Percentiles rank a stretch among this genome's conserved stretches.
phyloP scores from a whole-genome alignment of 2,329 filamentous ascomycete genomes.

The Stagonosporopsis rhizophila region DNA sequence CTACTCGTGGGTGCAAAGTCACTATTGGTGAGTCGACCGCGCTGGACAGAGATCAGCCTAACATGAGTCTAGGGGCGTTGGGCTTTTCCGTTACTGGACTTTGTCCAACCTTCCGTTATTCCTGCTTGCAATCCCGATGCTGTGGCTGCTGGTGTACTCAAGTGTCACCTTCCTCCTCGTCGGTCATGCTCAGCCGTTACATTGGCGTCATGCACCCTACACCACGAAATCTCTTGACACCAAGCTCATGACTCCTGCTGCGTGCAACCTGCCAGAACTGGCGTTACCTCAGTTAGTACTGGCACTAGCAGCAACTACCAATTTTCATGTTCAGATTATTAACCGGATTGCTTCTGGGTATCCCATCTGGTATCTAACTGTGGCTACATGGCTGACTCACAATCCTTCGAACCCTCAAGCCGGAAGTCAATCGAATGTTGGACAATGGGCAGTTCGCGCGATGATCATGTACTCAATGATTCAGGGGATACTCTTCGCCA shows the following conservation, averaged over 20 bases:
- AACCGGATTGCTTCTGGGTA: constrained; percentile 88
- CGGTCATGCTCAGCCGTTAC: constrained; percentile 50
- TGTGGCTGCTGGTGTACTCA: constrained; percentile 71
- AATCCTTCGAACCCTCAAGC: neutral
- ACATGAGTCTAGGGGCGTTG: constrained; percentile 73
- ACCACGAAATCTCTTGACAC: constrained; percentile 15
- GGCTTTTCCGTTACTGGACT: constrained; percentile 91
- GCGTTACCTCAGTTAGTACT: constrained; percentile 77
- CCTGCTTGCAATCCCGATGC: constrained; percentile 78
- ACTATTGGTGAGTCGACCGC: constrained; percentile 78
- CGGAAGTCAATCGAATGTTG: neutral
- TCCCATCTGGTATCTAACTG: constrained; percentile 86
- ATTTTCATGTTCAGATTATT: constrained; percentile 93
- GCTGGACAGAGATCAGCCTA: neutral
- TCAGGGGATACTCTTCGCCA: constrained; percentile 84
- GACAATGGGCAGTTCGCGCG: constrained; percentile 44
- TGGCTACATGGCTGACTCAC: constrained; percentile 58
- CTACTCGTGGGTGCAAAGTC: constrained; percentile 84
- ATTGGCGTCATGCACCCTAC: constrained; percentile 27
- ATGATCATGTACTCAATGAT: constrained; percentile 84
- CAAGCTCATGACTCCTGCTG: constrained; percentile 8
- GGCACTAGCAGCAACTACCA: constrained; percentile 73
- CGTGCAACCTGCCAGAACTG: constrained; percentile 53
- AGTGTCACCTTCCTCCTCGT: constrained; percentile 49
- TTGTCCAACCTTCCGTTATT: constrained; percentile 86